Evolutionary conservation across 2,329 filamentous ascomycete genomes (phyloP).

Genomic region (Fragosphaeria purpurea): DNA sequence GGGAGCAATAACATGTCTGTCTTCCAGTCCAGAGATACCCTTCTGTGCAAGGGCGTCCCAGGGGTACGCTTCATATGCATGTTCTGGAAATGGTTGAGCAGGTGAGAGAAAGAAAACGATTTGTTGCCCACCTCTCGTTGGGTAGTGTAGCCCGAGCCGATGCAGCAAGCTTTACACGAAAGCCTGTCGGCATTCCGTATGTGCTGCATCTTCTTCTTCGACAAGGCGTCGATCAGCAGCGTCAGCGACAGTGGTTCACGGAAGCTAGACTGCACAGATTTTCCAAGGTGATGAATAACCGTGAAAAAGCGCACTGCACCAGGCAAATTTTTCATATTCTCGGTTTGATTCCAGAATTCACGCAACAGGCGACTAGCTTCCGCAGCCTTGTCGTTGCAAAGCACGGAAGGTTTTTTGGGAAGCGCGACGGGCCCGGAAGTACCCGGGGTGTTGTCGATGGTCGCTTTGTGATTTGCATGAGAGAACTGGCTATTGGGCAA

Average conservation of each 20-base stretch:
- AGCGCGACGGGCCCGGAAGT: too few relatives aligned
- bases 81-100: conserved; percentile 48
- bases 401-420: too few relatives aligned
- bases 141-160: conserved; percentile 21
- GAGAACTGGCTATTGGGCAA: too few relatives aligned
- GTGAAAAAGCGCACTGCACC: conserved; percentile 52
- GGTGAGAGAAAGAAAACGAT: conserved; percentile 45
- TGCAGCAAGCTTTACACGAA: conserved; percentile 44
- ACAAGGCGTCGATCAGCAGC: conserved; percentile 49
- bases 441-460: too few relatives aligned
- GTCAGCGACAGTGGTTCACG: conserved; percentile 44
- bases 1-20: conserved; percentile 36
- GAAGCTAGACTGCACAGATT: conserved; percentile 48
- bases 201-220: conserved; percentile 46
- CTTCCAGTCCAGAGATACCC: conserved; percentile 30
- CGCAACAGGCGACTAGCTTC: conserved; percentile 17
- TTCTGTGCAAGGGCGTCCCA: not conserved
- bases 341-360: conserved; percentile 53
- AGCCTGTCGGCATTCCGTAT: conserved; percentile 45
- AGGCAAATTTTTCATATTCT: conserved; percentile 49
- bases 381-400: too few relatives aligned
- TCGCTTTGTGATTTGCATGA: too few relatives aligned
- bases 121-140: conserved; percentile 23
- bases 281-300: conserved; percentile 52
- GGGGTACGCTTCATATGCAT: conserved; percentile 24